These are phyloP conservation scores for Ophiostoma perfectum DNA, from an alignment of 2,329 filamentous ascomycete genomes.

Conservation along the genomic window DNA sequence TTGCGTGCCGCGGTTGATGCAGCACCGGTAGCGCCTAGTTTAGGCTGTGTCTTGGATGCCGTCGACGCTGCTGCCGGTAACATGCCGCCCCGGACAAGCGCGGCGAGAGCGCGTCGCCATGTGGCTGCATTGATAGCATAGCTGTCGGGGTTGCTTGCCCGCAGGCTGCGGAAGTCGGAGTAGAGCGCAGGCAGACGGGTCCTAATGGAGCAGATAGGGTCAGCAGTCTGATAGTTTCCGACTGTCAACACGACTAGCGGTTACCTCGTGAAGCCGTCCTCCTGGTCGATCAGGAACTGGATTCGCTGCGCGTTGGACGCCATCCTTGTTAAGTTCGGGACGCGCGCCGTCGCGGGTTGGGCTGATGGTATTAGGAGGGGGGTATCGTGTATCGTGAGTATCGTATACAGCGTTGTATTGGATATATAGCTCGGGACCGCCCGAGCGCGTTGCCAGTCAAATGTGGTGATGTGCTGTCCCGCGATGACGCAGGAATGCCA, in stretches of 20 bases:
- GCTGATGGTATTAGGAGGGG: background rate
- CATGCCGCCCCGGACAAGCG: slow-evolving; percentile 32
- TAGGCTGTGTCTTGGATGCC: background rate
- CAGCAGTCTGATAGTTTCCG: background rate
- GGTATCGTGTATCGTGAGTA: background rate
- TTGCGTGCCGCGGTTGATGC: slow-evolving; percentile 36
- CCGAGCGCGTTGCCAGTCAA: slow-evolving; percentile 13
- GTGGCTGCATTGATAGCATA: slow-evolving; percentile 34
- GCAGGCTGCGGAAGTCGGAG: slow-evolving; percentile 30
- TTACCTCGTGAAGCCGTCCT: slow-evolving; percentile 26
- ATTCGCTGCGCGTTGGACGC: slow-evolving; percentile 26
- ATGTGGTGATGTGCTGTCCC: slow-evolving; percentile 15
- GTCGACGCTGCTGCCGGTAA: slow-evolving; percentile 28
- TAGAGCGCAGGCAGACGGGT: slow-evolving; percentile 30
- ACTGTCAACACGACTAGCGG: too few species aligned
- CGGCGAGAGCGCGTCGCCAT: slow-evolving; percentile 34
- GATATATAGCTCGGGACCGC: background rate
- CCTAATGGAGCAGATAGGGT: background rate
- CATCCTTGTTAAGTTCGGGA: slow-evolving; percentile 16
- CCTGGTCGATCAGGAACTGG: slow-evolving; percentile 25
- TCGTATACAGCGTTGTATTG: background rate
- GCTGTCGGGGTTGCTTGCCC: slow-evolving; percentile 29
- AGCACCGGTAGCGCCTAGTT: background rate
- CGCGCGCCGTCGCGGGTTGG: background rate
- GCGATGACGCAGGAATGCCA: slow-evolving; percentile 22